Conservation (phyloP, 805 yeast species). For the Kodamaea kaohsiungensis region DNA sequence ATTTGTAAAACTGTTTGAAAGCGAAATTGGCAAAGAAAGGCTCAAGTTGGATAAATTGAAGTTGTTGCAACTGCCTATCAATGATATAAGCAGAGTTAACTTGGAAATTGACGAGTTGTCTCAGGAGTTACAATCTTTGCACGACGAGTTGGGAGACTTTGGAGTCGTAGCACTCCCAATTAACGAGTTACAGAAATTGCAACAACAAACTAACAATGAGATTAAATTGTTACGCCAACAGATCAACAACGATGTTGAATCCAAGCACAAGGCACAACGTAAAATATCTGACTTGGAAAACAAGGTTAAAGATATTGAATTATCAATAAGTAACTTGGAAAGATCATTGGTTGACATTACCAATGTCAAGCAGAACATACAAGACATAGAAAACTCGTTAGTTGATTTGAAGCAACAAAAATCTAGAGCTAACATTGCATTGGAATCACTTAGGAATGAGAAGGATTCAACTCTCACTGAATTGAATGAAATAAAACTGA, state of each 20-base stretch:
- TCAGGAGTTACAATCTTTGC: constrained; percentile 25
- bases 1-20: neutral
- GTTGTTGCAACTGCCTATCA: constrained; percentile 26
- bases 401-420: constrained; percentile 6
- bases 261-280: constrained; percentile 45
- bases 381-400: constrained; percentile 26
- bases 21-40: neutral
- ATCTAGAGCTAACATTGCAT: constrained; percentile 10
- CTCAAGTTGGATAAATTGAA: constrained; percentile 13
- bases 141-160: constrained; percentile 36
- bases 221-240: constrained; percentile 42
- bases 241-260: constrained; percentile 33
- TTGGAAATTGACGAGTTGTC: constrained; percentile 29
- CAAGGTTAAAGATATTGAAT: constrained; percentile 51
- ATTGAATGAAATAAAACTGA: constrained; percentile 8
- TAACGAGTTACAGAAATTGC: constrained; percentile 48
- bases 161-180: constrained; percentile 39
- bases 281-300: constrained; percentile 49
- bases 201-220: constrained; percentile 36
- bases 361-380: constrained; percentile 38
- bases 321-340: constrained; percentile 55
- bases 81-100: constrained; percentile 35
- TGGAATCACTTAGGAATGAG: constrained; percentile 17
- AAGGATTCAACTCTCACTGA: constrained; percentile 4
- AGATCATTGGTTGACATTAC: constrained; percentile 49